Conservation (phyloP, 2,329 filamentous ascomycete genomes). For the Tolypocladium pustulatum region DNA sequence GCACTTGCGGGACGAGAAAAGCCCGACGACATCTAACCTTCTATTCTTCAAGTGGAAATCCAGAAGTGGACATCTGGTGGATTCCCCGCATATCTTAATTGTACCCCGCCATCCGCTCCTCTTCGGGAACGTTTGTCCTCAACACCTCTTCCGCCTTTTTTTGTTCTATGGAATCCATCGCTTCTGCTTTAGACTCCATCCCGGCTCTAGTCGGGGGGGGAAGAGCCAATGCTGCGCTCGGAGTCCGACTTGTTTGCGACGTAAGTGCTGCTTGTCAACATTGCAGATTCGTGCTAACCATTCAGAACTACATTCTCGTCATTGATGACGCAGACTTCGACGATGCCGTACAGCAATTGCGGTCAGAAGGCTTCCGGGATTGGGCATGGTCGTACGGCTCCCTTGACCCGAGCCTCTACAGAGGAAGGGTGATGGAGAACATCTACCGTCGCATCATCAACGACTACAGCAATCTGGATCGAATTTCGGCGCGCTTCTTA, state of each 20-base stretch:
- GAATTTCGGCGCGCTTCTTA: not conserved
- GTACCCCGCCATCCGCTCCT: no score
- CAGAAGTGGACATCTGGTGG: no score
- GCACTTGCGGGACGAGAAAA: no score
- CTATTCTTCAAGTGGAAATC: no score
- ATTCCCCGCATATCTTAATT: no score
- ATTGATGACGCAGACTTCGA: not conserved
- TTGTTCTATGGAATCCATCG: slow-evolving; percentile 3
- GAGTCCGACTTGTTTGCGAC: not conserved
- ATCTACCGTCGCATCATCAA: slow-evolving; percentile 1
- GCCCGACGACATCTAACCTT: no score
- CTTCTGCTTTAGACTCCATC: not conserved
- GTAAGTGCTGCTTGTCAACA: not conserved
- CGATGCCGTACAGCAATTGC: not conserved
- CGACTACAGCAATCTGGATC: not conserved
- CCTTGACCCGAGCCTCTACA: not conserved
- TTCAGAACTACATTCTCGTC: slow-evolving; percentile 1
- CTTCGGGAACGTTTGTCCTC: no score
- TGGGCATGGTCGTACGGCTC: slow-evolving; percentile 1
- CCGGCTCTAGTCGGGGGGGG: slow-evolving; percentile 1
- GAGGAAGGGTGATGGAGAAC: not conserved
- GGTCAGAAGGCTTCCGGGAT: not conserved
- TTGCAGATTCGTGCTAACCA: not conserved
- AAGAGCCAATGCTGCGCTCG: slow-evolving; percentile 1
- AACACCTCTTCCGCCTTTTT: no score